Conservation (phyloP, 2,329 filamentous ascomycete genomes). For the Phyllosticta capitalensis region DNA sequence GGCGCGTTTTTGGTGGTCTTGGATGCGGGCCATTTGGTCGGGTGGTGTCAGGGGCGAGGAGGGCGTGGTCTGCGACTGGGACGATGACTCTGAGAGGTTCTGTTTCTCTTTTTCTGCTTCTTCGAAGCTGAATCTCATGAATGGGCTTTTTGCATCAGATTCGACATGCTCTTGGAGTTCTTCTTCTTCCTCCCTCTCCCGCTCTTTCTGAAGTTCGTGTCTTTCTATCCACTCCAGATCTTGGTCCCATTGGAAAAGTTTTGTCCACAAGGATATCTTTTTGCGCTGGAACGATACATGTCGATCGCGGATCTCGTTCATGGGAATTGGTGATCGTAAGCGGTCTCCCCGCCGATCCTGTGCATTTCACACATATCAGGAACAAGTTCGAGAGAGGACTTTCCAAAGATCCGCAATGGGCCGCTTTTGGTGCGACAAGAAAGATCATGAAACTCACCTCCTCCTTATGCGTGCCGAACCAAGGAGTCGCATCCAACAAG, state of each 20-base stretch:
- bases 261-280: not conserved
- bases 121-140: too few species aligned
- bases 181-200: not conserved
- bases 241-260: too few species aligned
- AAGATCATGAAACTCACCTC: not conserved
- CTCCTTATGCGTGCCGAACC: not conserved
- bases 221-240: too few species aligned
- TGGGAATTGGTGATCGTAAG: not conserved
- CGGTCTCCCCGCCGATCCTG: not conserved
- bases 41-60: not conserved
- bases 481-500: constrained; percentile 3
- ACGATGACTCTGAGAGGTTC: too few species aligned
- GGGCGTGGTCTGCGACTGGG: too few species aligned
- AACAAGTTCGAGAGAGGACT: not conserved
- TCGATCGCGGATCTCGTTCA: not conserved
- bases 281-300: not conserved
- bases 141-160: too few species aligned
- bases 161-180: not conserved
- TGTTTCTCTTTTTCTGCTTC: too few species aligned
- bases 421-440: too few species aligned
- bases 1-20: not conserved
- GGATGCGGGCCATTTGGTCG: not conserved
- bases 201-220: not conserved
- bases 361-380: too few species aligned
- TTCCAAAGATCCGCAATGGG: too few species aligned